A percentile compares a stretch with the other conserved stretches of the same genome.
These are phyloP conservation scores for Kappamyces sp. DNA, from an alignment of 192 early-diverging fungal genomes.

Conservation along the genomic window DNA sequence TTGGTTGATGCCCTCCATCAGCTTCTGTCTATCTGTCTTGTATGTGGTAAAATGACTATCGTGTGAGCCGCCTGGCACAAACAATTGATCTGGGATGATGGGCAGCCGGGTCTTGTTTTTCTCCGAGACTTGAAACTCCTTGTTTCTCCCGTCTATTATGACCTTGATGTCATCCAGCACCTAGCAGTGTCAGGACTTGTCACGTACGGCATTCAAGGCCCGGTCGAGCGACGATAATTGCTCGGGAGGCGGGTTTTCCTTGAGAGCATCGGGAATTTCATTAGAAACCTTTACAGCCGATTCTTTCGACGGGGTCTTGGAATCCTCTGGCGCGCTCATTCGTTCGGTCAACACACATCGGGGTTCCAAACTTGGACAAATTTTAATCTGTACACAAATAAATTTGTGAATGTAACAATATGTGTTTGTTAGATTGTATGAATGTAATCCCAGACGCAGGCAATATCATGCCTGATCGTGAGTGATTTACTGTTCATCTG, in stretches of 20 bases:
- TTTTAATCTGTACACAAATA: too few relatives aligned
- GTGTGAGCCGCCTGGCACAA: constrained; percentile 7
- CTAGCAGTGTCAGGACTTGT: constrained; percentile 17
- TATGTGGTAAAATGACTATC: constrained; percentile 36
- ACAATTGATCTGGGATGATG: constrained; percentile 24
- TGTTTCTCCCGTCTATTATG: constrained; percentile 30
- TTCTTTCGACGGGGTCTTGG: background rate
- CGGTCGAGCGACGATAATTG: constrained; percentile 38
- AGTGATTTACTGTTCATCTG: too few relatives aligned
- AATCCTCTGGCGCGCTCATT: too few relatives aligned
- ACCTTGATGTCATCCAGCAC: constrained; percentile 37
- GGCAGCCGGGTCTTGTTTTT: constrained; percentile 30
- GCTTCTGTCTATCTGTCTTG: constrained; percentile 32
- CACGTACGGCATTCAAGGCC: constrained; percentile 40
- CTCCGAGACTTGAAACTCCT: constrained; percentile 45
- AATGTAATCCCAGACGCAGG: too few relatives aligned
- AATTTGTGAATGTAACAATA: too few relatives aligned
- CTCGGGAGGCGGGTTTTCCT: constrained; percentile 40
- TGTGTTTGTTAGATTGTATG: too few relatives aligned
- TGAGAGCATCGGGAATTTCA: constrained; percentile 43
- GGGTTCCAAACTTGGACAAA: too few relatives aligned
- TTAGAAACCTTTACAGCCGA: background rate
- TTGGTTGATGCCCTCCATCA: constrained; percentile 28
- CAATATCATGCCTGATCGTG: too few relatives aligned
- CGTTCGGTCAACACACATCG: too few relatives aligned